Percentiles rank a stretch among this genome's conserved stretches.
These are phyloP conservation scores for Cladorrhinum samala DNA, from an alignment of 495 filamentous ascomycete species.

Conservation along the genomic window DNA sequence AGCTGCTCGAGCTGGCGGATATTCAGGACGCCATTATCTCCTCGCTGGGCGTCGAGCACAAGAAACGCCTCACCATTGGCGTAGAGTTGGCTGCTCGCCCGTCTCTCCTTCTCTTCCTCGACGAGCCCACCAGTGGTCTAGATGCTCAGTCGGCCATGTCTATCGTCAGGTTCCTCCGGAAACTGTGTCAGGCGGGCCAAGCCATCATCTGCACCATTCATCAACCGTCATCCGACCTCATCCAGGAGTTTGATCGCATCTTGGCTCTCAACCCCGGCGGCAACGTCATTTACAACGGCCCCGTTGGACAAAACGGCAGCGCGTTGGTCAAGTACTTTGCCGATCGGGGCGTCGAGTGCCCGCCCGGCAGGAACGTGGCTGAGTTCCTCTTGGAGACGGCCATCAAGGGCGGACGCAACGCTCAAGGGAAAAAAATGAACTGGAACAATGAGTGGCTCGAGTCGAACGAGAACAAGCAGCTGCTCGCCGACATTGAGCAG, in stretches of 20 bases:
- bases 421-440: constrained; percentile 66
- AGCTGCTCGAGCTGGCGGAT: constrained; percentile 72
- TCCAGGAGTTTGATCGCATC: constrained; percentile 70
- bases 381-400: constrained; percentile 83
- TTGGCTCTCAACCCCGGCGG: constrained; percentile 64
- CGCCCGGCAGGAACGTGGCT: constrained; percentile 67
- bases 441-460: constrained; percentile 77
- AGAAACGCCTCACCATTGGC: constrained; percentile 74
- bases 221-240: constrained; percentile 68
- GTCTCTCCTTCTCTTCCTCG: constrained; percentile 66
- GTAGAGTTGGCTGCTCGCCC: constrained; percentile 90
- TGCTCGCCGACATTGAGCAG: constrained; percentile 64
- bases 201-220: constrained; percentile 73
- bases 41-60: constrained; percentile 59
- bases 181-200: constrained; percentile 70
- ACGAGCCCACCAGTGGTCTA: constrained; percentile 77
- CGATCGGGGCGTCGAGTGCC: constrained; percentile 60
- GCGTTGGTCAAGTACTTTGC: constrained; percentile 42
- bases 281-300: constrained; percentile 66
- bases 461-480: constrained; percentile 56
- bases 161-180: constrained; percentile 78
- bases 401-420: constrained; percentile 58
- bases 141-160: constrained; percentile 80
- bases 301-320: constrained; percentile 44
- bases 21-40: constrained; percentile 80